Base-by-base conservation (phyloP, 2,329 filamentous ascomycete genomes). In the Sporothrix schenckii region DNA sequence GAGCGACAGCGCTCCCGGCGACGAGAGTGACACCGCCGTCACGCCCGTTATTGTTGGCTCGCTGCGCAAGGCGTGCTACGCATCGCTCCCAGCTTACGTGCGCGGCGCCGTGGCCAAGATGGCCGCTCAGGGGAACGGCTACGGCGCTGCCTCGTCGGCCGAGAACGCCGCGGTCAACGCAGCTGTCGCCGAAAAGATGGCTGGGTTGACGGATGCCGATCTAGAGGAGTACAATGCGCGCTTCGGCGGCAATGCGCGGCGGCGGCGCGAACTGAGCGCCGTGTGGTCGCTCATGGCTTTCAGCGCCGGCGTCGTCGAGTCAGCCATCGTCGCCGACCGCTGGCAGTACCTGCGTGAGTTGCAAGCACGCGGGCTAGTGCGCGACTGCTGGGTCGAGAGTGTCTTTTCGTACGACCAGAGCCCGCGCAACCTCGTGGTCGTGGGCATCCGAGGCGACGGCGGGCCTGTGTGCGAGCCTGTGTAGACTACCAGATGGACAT, bases 251-350 rank as follows among this genome's bases (percentile, higher is more conserved):
- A 66, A 61, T n/a, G 27, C 68, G 3, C 52, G 34, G 47, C 84
- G 90, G 69, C 92, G 91, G 81, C 91, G 93, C 75, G 91, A 97
- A 77, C 81, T 99, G 52, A 93, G 91, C 76, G 86, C 96, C 9
- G 88, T 96, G 71, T 99, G 95, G 95, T 93, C 88, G 75, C 79
- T 99, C 76, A 99, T 99, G 94, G 94, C 95, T 0, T 97, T 97
- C 76, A 96, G 93, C 78, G 94, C 94, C 2, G 88, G 88, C 24
- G 91, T 97, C 4, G 89, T 96, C 2, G 95, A 99, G 82, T 92
- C 93, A 44, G 83, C 96, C 71, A 94, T 99, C 76, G 93, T 97
- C 67, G 88, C 91, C 60, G 95, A 99, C 83, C 86, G 95, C 60
- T 99, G 93, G 92, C 82, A 92, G 72, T 99, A 90, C 81, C 82